A percentile compares a stretch with the other conserved stretches of the same genome.
phyloP scores from a whole-genome alignment of 768 basidiomycete species.

The Xerocomellus chrysenteron region DNA sequence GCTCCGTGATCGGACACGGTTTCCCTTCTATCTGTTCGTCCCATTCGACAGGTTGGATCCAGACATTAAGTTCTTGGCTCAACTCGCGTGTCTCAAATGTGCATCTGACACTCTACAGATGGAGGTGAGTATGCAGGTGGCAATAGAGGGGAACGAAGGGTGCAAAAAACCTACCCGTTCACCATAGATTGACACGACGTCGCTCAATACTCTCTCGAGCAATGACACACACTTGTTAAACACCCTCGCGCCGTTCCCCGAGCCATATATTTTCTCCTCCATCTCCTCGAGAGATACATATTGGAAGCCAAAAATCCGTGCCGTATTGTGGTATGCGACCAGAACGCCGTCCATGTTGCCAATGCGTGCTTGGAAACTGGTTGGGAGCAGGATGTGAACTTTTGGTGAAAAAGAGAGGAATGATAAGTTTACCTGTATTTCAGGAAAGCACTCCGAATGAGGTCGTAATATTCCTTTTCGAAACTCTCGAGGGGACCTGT shows the following conservation, averaged over 20 bases:
- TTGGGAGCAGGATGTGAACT: neutral
- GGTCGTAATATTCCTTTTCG: slow-evolving; percentile 92
- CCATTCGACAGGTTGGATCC: slow-evolving; percentile 63
- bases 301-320: slow-evolving; percentile 88
- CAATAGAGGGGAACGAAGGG: neutral
- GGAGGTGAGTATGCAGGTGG: neutral
- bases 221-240: slow-evolving; percentile 74
- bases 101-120: slow-evolving; percentile 50
- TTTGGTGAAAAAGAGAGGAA: no score
- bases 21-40: slow-evolving; percentile 33
- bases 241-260: slow-evolving; percentile 54
- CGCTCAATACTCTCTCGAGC: slow-evolving; percentile 64
- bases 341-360: slow-evolving; percentile 96
- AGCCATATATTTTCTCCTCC: slow-evolving; percentile 78
- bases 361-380: slow-evolving; percentile 91
- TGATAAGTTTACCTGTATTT: slow-evolving; percentile 72
- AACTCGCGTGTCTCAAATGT: slow-evolving; percentile 58
- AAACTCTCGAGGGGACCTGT: slow-evolving; percentile 75
- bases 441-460: slow-evolving; percentile 90
- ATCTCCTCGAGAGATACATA: slow-evolving; percentile 87
- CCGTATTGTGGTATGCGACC: slow-evolving; percentile 86
- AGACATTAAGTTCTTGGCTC: slow-evolving; percentile 51
- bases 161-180: slow-evolving; percentile 47
- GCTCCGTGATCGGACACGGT: slow-evolving; percentile 50
- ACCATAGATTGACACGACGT: slow-evolving; percentile 61